These are phyloP conservation scores for Astrothelium macrocarpum DNA, from an alignment of 495 filamentous ascomycete species.

Conservation along the genomic window DNA sequence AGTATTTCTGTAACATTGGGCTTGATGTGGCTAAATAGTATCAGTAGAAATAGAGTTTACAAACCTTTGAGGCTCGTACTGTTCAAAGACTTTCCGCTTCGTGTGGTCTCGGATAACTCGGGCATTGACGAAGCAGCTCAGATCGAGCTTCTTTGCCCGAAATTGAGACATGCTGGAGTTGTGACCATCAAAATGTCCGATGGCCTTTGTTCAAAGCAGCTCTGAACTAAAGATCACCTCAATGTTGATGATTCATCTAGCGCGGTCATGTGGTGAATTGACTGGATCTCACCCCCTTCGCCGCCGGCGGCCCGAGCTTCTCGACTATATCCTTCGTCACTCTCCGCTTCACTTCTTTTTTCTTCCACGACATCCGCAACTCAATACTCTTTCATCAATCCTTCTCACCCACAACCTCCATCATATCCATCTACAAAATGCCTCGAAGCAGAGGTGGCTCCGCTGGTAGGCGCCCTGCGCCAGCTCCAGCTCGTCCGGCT, in stretches of 20 bases:
- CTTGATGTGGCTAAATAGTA: neutral
- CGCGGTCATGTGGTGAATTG: no score
- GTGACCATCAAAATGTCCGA: neutral
- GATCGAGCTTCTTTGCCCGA: constrained; percentile 74
- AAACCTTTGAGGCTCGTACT: constrained; percentile 78
- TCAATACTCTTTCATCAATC: neutral
- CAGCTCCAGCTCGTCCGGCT: constrained; percentile 17
- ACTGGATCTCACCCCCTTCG: neutral
- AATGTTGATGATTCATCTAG: no score
- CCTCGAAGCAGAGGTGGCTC: constrained; percentile 9
- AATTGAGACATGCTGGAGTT: constrained; percentile 59
- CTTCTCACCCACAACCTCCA: neutral
- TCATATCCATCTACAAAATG: neutral
- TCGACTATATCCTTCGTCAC: neutral
- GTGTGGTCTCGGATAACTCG: constrained; percentile 83
- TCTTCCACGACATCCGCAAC: neutral
- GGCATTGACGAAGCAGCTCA: constrained; percentile 77
- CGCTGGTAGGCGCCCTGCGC: constrained; percentile 24
- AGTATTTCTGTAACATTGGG: constrained; percentile 8
- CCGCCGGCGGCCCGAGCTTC: neutral
- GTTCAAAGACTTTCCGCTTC: constrained; percentile 84
- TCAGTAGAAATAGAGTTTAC: neutral
- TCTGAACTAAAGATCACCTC: neutral
- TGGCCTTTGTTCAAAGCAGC: neutral
- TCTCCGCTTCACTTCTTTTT: neutral